Percentiles rank a stretch among this genome's conserved stretches.
Conservation (phyloP, 208 protist genomes). For the Crithidia expoeki region DNA sequence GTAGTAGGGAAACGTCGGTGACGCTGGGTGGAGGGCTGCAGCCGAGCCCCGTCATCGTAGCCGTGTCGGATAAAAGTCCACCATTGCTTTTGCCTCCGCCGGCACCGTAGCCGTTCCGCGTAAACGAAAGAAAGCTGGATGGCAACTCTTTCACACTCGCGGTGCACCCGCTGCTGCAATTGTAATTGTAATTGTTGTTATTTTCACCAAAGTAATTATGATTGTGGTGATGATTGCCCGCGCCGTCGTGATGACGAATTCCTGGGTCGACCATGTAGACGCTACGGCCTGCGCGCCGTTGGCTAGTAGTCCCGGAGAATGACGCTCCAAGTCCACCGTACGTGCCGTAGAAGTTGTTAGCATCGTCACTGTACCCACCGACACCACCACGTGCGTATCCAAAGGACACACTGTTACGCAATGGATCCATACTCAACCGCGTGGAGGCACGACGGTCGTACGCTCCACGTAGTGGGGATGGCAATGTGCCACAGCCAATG, state of each 20-base stretch:
- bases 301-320: background rate
- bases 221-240: background rate
- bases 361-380: background rate
- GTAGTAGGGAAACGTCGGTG: background rate
- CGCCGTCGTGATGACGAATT: background rate
- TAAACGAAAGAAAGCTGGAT: background rate
- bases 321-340: background rate
- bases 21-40: background rate
- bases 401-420: constrained; percentile 2
- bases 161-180: too few species aligned
- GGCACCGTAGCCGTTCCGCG: background rate
- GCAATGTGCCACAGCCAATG: too few species aligned
- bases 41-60: background rate
- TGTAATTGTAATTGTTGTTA: background rate
- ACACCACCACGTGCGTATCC: background rate
- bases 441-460: too few species aligned
- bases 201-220: background rate
- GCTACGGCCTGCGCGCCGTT: background rate
- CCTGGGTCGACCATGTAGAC: background rate
- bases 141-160: background rate
- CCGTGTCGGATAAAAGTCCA: background rate
- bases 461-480: background rate
- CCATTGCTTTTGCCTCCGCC: background rate
- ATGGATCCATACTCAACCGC: too few species aligned
- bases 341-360: background rate